phyloP scores from a whole-genome alignment of 2,329 filamentous ascomycete genomes.

The Verticillium nonalfalfae region DNA sequence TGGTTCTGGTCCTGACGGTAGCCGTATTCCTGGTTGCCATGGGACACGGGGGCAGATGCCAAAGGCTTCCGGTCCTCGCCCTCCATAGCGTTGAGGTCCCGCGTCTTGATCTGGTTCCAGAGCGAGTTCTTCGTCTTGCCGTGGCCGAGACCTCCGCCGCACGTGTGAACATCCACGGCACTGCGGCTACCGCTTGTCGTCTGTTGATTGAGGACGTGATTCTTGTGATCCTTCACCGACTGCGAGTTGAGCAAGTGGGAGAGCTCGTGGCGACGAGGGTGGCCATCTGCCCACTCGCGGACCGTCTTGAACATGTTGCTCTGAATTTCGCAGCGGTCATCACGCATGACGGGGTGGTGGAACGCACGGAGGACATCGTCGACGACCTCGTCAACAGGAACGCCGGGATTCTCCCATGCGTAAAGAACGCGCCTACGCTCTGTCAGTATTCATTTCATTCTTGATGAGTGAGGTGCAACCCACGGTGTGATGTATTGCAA shows the following conservation, averaged over 20 bases:
- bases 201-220: constrained; percentile 53
- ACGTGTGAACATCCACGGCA: constrained; percentile 26
- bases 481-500: constrained; percentile 81
- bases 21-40: constrained; percentile 28
- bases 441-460: constrained; percentile 14
- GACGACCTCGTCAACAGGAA: constrained; percentile 77
- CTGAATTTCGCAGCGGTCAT: constrained; percentile 73
- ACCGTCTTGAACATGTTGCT: constrained; percentile 85
- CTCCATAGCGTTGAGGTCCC: constrained; percentile 50
- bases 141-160: constrained; percentile 40
- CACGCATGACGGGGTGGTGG: constrained; percentile 81
- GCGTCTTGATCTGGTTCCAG: constrained; percentile 54
- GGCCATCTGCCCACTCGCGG: constrained; percentile 69
- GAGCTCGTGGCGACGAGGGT: constrained; percentile 60
- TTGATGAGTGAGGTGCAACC: constrained; percentile 19
- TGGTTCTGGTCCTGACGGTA: constrained; percentile 26
- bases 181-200: constrained; percentile 19
- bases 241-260: constrained; percentile 75
- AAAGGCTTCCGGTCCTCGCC: constrained; percentile 35
- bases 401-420: constrained; percentile 83
- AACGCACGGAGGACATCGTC: constrained; percentile 77
- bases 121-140: constrained; percentile 54
- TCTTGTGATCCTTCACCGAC: constrained; percentile 75
- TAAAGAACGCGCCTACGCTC: constrained; percentile 66
- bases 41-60: constrained; percentile 28